phyloP scores from a whole-genome alignment of 1,284 basidiomycete genomes.

The Heliocybe sulcata region DNA sequence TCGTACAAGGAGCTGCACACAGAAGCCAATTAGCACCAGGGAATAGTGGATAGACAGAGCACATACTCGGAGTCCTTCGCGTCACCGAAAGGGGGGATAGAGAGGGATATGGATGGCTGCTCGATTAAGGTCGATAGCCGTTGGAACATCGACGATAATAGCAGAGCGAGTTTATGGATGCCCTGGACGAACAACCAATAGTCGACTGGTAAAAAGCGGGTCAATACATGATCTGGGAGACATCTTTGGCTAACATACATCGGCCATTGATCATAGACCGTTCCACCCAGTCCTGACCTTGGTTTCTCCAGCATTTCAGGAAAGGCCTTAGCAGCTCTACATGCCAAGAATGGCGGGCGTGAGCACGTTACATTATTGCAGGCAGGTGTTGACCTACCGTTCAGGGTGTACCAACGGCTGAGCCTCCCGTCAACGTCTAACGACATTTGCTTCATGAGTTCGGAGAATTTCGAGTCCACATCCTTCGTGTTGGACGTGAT shows the following conservation, averaged over 20 bases:
- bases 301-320: neutral
- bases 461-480: neutral
- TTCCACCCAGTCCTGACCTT: neutral
- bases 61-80: neutral
- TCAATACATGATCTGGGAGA: neutral
- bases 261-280: neutral
- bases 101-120: neutral
- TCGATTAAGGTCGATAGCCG: neutral
- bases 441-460: neutral
- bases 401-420: neutral
- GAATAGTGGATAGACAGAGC: neutral
- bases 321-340: neutral
- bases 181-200: neutral
- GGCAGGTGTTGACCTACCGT: neutral
- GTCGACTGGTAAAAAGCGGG: neutral
- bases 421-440: neutral
- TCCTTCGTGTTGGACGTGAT: constrained; percentile 1
- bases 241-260: neutral
- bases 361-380: neutral
- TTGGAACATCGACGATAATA: neutral
- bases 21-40: neutral
- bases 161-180: neutral
- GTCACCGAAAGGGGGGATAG: neutral
- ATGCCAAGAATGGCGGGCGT: neutral
- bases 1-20: neutral